Percentiles rank a stretch among this genome's conserved stretches.
Conservation (phyloP, 2,329 filamentous ascomycete genomes). For the Penicillium sp. region DNA sequence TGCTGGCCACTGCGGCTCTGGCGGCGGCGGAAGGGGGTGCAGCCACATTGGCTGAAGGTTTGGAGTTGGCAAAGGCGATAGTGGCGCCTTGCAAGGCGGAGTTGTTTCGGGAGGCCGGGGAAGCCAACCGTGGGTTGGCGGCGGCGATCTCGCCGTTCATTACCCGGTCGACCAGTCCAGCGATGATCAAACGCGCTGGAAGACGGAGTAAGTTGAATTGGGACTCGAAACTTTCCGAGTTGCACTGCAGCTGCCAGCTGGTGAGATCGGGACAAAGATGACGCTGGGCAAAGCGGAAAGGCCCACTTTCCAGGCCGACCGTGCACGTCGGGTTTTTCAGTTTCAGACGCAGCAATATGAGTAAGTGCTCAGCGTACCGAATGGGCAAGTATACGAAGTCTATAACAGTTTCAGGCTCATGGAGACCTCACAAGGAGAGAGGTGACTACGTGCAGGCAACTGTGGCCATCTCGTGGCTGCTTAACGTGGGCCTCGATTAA, state of each 20-base stretch:
- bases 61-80: constrained; percentile 35
- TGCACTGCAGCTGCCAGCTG: constrained; percentile 4
- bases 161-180: neutral
- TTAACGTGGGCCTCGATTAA: too few relatives aligned
- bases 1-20: constrained; percentile 24
- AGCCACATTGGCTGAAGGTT: constrained; percentile 19
- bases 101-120: constrained; percentile 27
- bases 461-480: too few relatives aligned
- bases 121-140: constrained; percentile 32
- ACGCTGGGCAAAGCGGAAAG: neutral
- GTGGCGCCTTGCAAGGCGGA: constrained; percentile 41
- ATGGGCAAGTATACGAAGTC: too few relatives aligned
- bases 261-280: neutral
- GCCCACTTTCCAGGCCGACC: neutral
- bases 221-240: constrained; percentile 5
- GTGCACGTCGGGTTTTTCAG: neutral
- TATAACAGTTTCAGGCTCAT: too few relatives aligned
- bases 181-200: neutral
- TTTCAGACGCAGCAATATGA: neutral
- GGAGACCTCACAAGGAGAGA: too few relatives aligned
- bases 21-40: constrained; percentile 19
- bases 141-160: constrained; percentile 36
- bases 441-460: too few relatives aligned
- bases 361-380: too few relatives aligned
- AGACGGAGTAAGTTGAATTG: neutral